These are phyloP conservation scores for Botrytis galanthina DNA, from an alignment of 2,329 filamentous ascomycete species.

Conservation along the genomic window DNA sequence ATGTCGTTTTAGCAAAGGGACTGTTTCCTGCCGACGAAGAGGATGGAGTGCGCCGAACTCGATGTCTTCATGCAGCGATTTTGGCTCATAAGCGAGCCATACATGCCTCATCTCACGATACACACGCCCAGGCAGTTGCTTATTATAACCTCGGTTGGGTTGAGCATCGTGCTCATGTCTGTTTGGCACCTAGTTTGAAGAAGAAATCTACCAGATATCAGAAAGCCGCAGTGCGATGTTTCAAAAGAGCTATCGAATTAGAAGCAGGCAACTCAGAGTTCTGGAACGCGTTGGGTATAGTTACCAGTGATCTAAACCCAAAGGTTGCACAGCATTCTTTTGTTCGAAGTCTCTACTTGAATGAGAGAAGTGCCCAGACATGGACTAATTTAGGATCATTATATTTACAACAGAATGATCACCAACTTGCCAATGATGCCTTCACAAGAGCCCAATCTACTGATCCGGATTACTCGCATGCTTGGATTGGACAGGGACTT, in stretches of 20 bases:
- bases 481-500: slow-evolving; percentile 91
- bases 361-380: slow-evolving; percentile 77
- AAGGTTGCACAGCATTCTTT: slow-evolving; percentile 91
- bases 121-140: slow-evolving; percentile 88
- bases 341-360: slow-evolving; percentile 85
- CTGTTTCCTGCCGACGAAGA: slow-evolving; percentile 37
- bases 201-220: slow-evolving; percentile 67
- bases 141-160: slow-evolving; percentile 98
- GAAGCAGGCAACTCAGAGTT: slow-evolving; percentile 94
- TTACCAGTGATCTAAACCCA: slow-evolving; percentile 80
- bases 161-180: slow-evolving; percentile 77
- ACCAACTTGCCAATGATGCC: slow-evolving; percentile 81
- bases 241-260: slow-evolving; percentile 93
- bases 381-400: slow-evolving; percentile 92
- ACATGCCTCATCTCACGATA: slow-evolving; percentile 66
- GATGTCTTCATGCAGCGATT: slow-evolving; percentile 69
- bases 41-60: slow-evolving; percentile 47
- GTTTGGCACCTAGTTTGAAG: slow-evolving; percentile 50
- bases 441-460: slow-evolving; percentile 90
- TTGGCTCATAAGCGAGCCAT: slow-evolving; percentile 87
- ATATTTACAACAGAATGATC: slow-evolving; percentile 79
- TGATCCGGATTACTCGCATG: slow-evolving; percentile 89
- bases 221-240: slow-evolving; percentile 80
- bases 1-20: slow-evolving; percentile 39
- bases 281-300: slow-evolving; percentile 94